Conservation (phyloP, 2,329 filamentous ascomycete genomes). For the Cercospora nicotianae region DNA sequence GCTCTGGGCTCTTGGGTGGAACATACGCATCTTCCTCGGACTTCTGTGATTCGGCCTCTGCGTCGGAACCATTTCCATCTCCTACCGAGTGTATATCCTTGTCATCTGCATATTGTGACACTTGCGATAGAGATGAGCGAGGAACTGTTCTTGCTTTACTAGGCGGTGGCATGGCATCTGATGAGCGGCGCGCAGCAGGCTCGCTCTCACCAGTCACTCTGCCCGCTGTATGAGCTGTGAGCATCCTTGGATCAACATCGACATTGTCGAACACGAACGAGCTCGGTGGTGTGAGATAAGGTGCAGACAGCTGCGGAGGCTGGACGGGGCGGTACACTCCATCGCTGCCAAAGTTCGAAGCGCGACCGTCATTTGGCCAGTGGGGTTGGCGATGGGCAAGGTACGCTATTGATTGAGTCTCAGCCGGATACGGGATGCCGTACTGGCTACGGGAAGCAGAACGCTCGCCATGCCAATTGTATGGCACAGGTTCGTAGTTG, state of each 20-base stretch:
- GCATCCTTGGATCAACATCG: neutral
- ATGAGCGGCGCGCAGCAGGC: neutral
- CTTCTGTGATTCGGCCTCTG: neutral
- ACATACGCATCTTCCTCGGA: neutral
- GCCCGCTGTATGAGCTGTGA: neutral
- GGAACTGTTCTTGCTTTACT: neutral
- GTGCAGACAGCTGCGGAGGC: neutral
- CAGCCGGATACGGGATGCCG: neutral
- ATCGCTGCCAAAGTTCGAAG: neutral
- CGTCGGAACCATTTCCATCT: neutral
- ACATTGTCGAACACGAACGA: neutral
- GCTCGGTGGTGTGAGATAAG: neutral
- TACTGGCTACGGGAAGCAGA: neutral
- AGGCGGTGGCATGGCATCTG: neutral
- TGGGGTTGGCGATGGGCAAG: neutral
- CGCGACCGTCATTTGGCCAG: neutral
- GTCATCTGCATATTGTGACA: neutral
- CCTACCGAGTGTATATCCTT: neutral
- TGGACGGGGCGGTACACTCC: neutral
- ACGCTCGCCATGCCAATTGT: neutral
- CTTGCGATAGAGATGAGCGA: neutral
- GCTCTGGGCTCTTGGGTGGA: neutral
- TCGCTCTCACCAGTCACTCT: neutral
- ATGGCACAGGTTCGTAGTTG: neutral
- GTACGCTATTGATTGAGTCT: neutral